These are phyloP conservation scores for Zychaea mexicana DNA, from an alignment of 371 early-diverging fungal genomes.

Conservation along the genomic window DNA sequence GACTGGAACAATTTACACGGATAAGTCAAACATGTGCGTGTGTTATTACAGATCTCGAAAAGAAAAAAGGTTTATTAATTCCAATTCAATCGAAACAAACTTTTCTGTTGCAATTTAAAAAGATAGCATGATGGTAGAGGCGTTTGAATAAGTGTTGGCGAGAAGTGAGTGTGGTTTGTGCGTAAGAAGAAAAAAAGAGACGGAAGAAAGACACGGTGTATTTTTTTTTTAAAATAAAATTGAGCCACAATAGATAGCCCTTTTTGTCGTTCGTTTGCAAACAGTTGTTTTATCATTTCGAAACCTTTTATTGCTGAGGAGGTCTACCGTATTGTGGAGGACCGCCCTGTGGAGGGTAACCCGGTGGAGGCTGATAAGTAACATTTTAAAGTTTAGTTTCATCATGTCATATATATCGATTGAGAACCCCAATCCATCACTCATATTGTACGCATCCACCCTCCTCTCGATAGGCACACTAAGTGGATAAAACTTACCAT, in stretches of 20 bases:
- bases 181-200: too few species aligned
- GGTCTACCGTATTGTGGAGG: constrained; percentile 19
- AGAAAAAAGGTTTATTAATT: constrained; percentile 1
- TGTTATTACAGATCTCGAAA: background rate
- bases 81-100: background rate
- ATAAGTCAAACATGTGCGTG: background rate
- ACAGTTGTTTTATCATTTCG: background rate
- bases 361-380: constrained; percentile 12
- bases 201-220: too few species aligned
- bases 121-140: too few species aligned
- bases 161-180: too few species aligned
- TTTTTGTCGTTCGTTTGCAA: background rate
- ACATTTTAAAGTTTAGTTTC: too few species aligned
- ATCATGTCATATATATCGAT: too few species aligned
- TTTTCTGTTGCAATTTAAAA: background rate
- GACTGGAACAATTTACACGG: too few species aligned
- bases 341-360: constrained; percentile 19
- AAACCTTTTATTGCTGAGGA: constrained; percentile 6
- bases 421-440: too few species aligned
- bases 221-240: background rate
- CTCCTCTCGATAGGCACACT: constrained; percentile 18
- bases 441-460: too few species aligned
- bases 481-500: constrained; percentile 22
- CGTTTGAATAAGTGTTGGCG: too few species aligned
- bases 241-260: background rate